Evolutionary conservation across 192 early-diverging fungal genomes (phyloP).

Genomic region (Backusella mclennaniae): DNA sequence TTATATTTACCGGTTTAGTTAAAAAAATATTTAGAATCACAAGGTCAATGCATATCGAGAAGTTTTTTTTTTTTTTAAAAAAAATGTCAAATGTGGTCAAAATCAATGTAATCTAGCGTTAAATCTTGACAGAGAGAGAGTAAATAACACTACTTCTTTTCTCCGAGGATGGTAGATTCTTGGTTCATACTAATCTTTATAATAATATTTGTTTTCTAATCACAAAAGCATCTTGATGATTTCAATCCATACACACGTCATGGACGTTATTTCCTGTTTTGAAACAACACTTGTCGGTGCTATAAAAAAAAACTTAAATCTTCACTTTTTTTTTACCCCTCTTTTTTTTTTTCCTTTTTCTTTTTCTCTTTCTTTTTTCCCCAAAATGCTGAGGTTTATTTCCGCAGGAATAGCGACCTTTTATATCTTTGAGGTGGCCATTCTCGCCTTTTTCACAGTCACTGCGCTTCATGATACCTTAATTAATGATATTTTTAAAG

Average conservation of each 20-base stretch:
- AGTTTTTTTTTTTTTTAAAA: neutral
- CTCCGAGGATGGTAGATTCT: neutral
- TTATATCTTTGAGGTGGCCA: neutral
- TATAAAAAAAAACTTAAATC: neutral
- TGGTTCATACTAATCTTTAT: neutral
- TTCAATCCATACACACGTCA: neutral
- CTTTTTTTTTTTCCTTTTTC: neutral
- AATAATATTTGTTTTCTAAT: neutral
- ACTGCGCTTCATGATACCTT: neutral
- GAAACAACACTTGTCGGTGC: too few relatives aligned
- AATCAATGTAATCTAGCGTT: neutral
- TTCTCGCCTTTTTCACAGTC: neutral
- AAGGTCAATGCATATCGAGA: neutral
- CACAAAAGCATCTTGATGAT: neutral
- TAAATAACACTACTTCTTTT: neutral
- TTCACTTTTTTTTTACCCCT: neutral
- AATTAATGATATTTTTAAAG: neutral
- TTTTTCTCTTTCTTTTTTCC: neutral
- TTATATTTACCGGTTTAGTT: neutral
- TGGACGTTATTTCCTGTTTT: neutral
- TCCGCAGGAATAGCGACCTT: slow-evolving; percentile 1
- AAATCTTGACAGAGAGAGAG: neutral
- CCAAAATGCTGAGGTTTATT: neutral
- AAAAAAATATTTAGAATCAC: neutral
- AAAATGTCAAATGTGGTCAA: neutral